Conservation (phyloP, 2,329 filamentous ascomycete genomes). For the Ophiostoma montium region DNA sequence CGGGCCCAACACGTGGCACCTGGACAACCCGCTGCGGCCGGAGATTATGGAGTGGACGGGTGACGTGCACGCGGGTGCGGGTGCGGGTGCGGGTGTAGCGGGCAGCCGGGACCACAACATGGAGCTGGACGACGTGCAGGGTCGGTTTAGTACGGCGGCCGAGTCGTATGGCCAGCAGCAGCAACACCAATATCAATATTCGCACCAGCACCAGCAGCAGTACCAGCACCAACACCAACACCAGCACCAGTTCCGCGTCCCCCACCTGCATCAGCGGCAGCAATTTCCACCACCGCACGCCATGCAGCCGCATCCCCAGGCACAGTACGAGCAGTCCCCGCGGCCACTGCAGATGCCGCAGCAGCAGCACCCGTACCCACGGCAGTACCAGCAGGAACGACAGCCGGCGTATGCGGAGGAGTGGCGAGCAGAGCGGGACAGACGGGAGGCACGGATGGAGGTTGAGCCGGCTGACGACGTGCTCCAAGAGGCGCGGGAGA, state of each 20-base stretch:
- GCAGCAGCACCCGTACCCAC: too few relatives aligned
- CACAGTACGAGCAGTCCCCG: too few relatives aligned
- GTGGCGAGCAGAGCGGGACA: too few relatives aligned
- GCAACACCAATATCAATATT: neutral
- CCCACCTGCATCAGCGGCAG: neutral
- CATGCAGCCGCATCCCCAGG: too few relatives aligned
- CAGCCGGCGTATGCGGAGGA: too few relatives aligned
- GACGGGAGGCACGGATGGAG: too few relatives aligned
- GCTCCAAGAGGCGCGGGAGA: too few relatives aligned
- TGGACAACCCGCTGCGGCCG: constrained; percentile 15
- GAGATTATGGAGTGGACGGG: constrained; percentile 12
- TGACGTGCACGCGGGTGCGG: neutral
- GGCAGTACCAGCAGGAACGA: too few relatives aligned
- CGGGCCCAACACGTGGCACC: constrained; percentile 11
- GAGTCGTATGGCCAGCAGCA: neutral
- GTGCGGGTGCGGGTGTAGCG: neutral
- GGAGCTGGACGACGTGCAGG: neutral
- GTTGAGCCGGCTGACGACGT: too few relatives aligned
- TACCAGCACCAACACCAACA: neutral
- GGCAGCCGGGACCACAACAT: too few relatives aligned
- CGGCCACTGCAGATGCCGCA: too few relatives aligned
- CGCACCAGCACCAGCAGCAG: neutral
- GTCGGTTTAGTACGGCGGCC: neutral
- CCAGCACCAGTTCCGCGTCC: neutral
- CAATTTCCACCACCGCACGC: too few relatives aligned